Conservation (phyloP, 371 early-diverging fungal species). For the Mucor indicus region DNA sequence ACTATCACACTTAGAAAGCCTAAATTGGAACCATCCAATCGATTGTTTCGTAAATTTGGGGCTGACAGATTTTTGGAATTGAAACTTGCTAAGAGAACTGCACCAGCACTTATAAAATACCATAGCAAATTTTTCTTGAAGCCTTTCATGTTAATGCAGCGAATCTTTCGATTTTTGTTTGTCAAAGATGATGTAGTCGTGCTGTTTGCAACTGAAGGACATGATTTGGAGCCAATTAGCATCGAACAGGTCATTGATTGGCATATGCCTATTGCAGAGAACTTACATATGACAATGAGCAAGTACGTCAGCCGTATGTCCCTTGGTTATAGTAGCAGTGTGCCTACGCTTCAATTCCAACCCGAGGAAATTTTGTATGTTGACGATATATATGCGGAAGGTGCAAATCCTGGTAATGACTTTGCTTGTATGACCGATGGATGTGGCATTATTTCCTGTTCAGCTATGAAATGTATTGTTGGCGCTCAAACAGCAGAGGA, state of each 20-base stretch:
- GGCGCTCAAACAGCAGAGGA: conserved; percentile 28
- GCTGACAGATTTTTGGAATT: conserved; percentile 40
- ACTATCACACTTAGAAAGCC: conserved; percentile 22
- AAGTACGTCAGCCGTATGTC: conserved; percentile 47
- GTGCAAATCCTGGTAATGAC: conserved; percentile 10
- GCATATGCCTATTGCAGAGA: conserved; percentile 44
- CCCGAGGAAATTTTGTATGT: conserved; percentile 31
- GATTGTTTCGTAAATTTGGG: conserved; percentile 43
- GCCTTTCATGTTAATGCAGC: conserved; percentile 39
- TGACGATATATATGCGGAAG: conserved; percentile 27
- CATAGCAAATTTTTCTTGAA: conserved; percentile 20
- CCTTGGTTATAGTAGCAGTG: conserved; percentile 47
- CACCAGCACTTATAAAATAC: conserved; percentile 9
- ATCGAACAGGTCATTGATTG: conserved; percentile 41
- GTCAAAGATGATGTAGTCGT: conserved; percentile 35
- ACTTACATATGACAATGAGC: conserved; percentile 37
- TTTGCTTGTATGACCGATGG: conserved; percentile 47
- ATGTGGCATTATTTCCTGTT: conserved; percentile 44
- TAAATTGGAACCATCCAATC: conserved; percentile 33
- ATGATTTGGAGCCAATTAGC: conserved; percentile 19
- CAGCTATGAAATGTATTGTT: conserved; percentile 45
- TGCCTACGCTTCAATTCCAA: conserved; percentile 32
- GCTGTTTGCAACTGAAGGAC: conserved; percentile 43
- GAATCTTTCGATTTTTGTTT: conserved; percentile 33
- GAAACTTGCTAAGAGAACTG: conserved; percentile 11